phyloP scores from a whole-genome alignment of 2,329 filamentous ascomycete genomes.

The Colletotrichum euphorbiae region DNA sequence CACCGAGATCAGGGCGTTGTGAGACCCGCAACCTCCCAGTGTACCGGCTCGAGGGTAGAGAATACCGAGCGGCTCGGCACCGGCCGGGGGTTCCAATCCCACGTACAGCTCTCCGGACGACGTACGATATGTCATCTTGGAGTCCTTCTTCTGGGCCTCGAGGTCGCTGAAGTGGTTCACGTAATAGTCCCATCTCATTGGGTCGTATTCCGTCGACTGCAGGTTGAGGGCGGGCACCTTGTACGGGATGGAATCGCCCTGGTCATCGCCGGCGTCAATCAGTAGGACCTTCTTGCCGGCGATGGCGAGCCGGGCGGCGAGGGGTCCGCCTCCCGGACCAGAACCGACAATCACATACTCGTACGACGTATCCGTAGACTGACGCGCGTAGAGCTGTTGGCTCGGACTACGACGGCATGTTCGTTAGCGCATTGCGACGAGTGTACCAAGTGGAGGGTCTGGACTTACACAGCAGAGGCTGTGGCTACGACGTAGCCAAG shows the following conservation, averaged over 20 bases:
- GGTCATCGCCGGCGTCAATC: slow-evolving; percentile 69
- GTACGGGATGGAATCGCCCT: slow-evolving; percentile 51
- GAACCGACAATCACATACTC: slow-evolving; percentile 67
- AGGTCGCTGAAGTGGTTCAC: slow-evolving; percentile 41
- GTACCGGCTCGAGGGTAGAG: slow-evolving; percentile 61
- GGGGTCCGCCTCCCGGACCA: slow-evolving; percentile 65
- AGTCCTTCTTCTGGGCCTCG: slow-evolving; percentile 54
- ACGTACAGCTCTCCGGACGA: slow-evolving; percentile 52
- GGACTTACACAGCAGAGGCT: no score
- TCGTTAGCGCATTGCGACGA: no score
- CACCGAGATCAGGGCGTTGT: slow-evolving; percentile 70
- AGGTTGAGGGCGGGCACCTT: slow-evolving; percentile 45
- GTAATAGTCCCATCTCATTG: slow-evolving; percentile 42
- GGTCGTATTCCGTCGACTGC: slow-evolving; percentile 41
- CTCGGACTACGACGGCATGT: no score
- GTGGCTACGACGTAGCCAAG: no score
- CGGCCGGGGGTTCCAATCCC: slow-evolving; percentile 54
- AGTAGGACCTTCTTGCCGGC: slow-evolving; percentile 68
- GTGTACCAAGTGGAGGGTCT: no score
- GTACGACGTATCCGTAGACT: no score
- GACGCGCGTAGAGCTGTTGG: no score
- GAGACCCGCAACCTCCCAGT: slow-evolving; percentile 64
- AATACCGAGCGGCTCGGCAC: slow-evolving; percentile 55
- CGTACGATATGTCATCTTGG: slow-evolving; percentile 63
- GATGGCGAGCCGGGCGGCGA: slow-evolving; percentile 66